Base-by-base conservation (phyloP, 2,329 filamentous ascomycete species). In the Drechmeria coniospora region DNA sequence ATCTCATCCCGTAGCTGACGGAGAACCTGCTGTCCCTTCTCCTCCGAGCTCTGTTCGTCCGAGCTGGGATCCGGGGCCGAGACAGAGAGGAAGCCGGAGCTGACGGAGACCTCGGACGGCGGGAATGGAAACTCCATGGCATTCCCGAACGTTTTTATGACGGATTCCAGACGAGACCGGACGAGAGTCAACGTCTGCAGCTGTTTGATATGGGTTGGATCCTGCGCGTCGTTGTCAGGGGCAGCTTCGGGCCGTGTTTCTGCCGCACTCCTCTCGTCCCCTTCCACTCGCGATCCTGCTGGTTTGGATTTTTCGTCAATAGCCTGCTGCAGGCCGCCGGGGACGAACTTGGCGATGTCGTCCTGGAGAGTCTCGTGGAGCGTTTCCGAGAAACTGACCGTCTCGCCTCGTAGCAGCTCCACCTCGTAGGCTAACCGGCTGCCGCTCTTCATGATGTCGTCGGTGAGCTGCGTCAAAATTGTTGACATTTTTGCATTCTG, bases 41-140 rank as follows among this genome's bases (percentile, higher is more conserved):
- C 80, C 49, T 94, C 86, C 11, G 73, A 79, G 41, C 71, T 78
- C 35, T 79, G 67, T 38, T 65, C 54, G 6, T 63, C 39, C 54
- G 50, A 65, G 12, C 74, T 75, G 0, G 74, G 68, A 30, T 87
- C 80, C 0, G 87, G 86, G 0, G 79, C 82, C 0, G 86, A 92
- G 9, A 94, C 83, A 5, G 82, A 92, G 25, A 94, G 73, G 44
- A 94, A 84, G 0, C 80, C 84, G 1, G 82, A 87, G 25, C 77
- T 71, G 31, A 92, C 70, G 0, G 80, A 87, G 9, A 86, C 56
- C 46, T 93, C 84, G 0, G 81, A 92, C 0, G 87, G 86, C 1
- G 87, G 82, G 27, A 94, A 73, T 1, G 82, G 79, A 66, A 92
- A 95, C 41, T 92, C 79, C 81, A 95, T 93, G 18, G 90, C 87